A percentile compares a stretch with the other conserved stretches of the same genome.
Conservation (phyloP, 306 rosid species). For the Carpinus fangiana region DNA sequence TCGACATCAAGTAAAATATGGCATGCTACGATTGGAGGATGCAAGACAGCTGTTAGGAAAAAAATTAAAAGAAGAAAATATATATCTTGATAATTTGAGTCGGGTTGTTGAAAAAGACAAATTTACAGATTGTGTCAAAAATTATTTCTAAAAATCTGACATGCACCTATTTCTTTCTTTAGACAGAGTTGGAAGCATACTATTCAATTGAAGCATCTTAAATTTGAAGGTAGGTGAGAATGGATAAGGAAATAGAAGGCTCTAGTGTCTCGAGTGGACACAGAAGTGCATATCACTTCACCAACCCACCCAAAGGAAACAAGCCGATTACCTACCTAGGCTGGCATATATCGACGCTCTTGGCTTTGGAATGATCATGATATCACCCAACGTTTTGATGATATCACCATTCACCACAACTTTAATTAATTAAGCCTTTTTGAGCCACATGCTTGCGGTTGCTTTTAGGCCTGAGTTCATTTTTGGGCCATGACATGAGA, state of each 20-base stretch:
- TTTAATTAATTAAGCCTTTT: background rate
- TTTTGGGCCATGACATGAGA: no score
- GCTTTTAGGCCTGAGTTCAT: background rate
- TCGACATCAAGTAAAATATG: background rate
- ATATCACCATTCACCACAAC: background rate
- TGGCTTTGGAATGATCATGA: conserved; percentile 10
- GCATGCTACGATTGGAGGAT: conserved; percentile 1
- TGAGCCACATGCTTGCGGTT: background rate
- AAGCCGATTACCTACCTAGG: no score
- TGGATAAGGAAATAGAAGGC: background rate
- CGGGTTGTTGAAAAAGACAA: no score
- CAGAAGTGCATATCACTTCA: conserved; percentile 33
- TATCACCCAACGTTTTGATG: background rate
- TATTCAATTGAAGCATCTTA: background rate
- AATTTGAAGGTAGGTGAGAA: background rate
- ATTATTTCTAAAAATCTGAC: no score
- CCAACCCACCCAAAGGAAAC: conserved; percentile 32
- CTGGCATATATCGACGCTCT: background rate
- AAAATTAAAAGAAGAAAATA: no score
- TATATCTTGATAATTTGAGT: no score
- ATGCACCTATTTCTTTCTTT: background rate
- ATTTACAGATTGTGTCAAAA: no score
- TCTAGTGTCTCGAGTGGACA: background rate
- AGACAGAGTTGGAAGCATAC: background rate
- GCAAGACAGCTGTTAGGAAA: background rate